Evolutionary conservation across 371 early-diverging fungal genomes (phyloP).

Genomic region (Mortierella sp.): DNA sequence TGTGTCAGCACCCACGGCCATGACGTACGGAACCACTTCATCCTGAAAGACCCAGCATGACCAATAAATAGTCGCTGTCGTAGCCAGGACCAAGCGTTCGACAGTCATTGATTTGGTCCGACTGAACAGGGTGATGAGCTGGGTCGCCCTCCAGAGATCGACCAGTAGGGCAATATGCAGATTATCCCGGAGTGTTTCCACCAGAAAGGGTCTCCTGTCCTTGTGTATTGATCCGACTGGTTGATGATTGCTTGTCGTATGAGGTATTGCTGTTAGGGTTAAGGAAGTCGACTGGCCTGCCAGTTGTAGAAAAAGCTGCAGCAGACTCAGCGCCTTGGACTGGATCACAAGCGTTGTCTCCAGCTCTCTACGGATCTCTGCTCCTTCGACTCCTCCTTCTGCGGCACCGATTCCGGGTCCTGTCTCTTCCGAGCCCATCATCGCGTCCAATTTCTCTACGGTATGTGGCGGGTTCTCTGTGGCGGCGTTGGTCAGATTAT

Average conservation of each 20-base stretch:
- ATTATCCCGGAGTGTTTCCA: slow-evolving; percentile 1
- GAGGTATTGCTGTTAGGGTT: background rate
- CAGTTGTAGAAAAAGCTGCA: slow-evolving; percentile 24
- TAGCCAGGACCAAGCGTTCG: slow-evolving; percentile 21
- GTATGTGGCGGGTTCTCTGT: background rate
- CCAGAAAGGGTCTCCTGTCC: background rate
- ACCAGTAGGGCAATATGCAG: slow-evolving; percentile 8
- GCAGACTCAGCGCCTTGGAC: slow-evolving; percentile 18
- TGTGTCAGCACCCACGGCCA: slow-evolving; percentile 22
- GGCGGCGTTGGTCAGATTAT: background rate
- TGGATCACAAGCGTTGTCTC: slow-evolving; percentile 9
- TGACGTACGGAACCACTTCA: slow-evolving; percentile 9
- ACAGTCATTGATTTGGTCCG: background rate
- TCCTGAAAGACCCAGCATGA: slow-evolving; percentile 32
- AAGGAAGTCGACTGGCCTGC: slow-evolving; percentile 1
- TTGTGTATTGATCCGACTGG: background rate
- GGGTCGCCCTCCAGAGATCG: slow-evolving; percentile 30
- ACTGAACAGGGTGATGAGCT: slow-evolving; percentile 17
- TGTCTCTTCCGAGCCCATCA: too few relatives aligned
- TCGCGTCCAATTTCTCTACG: background rate
- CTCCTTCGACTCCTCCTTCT: background rate
- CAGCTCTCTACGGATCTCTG: slow-evolving; percentile 3
- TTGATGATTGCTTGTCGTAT: background rate
- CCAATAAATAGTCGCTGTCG: slow-evolving; percentile 31
- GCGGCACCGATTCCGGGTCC: too few relatives aligned